phyloP scores from a whole-genome alignment of 352 stramenopile genomes.

The Globisporangium viniferum region DNA sequence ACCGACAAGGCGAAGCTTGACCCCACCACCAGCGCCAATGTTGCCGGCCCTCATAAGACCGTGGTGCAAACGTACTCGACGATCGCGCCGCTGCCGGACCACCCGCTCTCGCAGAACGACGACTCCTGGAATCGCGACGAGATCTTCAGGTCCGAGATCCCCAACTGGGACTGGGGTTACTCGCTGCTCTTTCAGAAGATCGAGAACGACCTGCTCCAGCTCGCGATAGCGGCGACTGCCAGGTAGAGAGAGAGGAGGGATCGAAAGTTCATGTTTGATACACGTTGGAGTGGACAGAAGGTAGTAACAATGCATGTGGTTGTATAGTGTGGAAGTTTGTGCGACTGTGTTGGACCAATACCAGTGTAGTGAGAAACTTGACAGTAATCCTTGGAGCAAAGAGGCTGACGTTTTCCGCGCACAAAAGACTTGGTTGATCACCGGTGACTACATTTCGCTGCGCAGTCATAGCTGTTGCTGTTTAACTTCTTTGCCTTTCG shows the following conservation, averaged over 20 bases:
- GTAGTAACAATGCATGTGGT: too few species aligned
- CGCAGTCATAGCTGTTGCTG: too few species aligned
- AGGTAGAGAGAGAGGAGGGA: neutral
- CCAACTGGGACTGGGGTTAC: conserved; percentile 8
- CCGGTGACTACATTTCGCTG: too few species aligned
- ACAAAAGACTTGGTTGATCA: too few species aligned
- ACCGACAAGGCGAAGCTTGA: neutral
- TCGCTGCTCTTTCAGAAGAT: conserved; percentile 8
- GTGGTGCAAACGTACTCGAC: conserved; percentile 11
- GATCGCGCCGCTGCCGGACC: conserved; percentile 3
- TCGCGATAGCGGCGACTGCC: neutral
- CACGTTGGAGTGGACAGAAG: too few species aligned
- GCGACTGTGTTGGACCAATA: too few species aligned
- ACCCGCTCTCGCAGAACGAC: conserved; percentile 1
- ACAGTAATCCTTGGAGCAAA: too few species aligned
- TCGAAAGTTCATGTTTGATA: too few species aligned
- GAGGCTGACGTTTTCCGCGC: too few species aligned
- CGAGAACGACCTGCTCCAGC: conserved; percentile 5
- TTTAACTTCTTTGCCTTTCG: too few species aligned
- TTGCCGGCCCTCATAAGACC: conserved; percentile 4
- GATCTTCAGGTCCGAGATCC: conserved; percentile 3
- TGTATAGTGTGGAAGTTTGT: too few species aligned
- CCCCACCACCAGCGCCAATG: neutral
- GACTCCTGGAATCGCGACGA: neutral
- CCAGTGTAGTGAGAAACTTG: too few species aligned